Evolutionary conservation across 805 yeast genomes (phyloP).

Genomic region (Candida krabiensis): DNA sequence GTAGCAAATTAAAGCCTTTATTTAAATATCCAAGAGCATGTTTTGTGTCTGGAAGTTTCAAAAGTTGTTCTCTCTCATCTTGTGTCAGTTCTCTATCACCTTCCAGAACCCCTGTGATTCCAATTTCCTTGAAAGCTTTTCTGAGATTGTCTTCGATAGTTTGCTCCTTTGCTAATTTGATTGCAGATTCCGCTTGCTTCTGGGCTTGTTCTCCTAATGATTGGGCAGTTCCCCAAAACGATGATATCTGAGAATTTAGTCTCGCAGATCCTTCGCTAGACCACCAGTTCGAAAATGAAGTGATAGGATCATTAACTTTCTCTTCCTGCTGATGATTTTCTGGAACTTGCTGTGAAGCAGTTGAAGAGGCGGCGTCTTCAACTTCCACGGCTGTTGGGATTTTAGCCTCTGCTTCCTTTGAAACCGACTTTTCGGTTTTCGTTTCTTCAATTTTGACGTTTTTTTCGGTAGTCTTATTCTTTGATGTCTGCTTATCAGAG

Average conservation of each 20-base stretch:
- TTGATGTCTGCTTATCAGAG: constrained; percentile 43
- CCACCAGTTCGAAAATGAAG: constrained; percentile 76
- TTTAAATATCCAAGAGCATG: constrained; percentile 38
- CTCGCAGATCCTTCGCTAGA: constrained; percentile 63
- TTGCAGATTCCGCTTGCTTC: constrained; percentile 50
- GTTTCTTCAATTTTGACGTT: constrained; percentile 2
- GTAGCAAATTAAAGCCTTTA: constrained; percentile 32
- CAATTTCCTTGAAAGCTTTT: constrained; percentile 42
- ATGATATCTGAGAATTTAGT: constrained; percentile 60
- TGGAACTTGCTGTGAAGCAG: constrained; percentile 4
- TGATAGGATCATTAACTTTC: constrained; percentile 53
- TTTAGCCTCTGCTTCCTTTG: neutral
- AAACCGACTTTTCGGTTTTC: neutral
- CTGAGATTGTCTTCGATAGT: constrained; percentile 31
- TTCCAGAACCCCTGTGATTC: constrained; percentile 38
- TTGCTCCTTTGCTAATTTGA: constrained; percentile 46
- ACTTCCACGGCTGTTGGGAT: constrained; percentile 1
- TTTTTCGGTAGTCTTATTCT: too few species aligned
- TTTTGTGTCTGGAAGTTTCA: constrained; percentile 32
- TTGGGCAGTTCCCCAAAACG: constrained; percentile 65
- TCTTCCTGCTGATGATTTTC: constrained; percentile 4
- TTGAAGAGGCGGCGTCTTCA: constrained; percentile 7
- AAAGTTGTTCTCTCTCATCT: constrained; percentile 27
- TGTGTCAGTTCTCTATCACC: constrained; percentile 35
- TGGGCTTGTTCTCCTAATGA: constrained; percentile 40